Base-by-base conservation (phyloP, 2,329 filamentous ascomycete species). In the Rachicladosporium sp. region DNA sequence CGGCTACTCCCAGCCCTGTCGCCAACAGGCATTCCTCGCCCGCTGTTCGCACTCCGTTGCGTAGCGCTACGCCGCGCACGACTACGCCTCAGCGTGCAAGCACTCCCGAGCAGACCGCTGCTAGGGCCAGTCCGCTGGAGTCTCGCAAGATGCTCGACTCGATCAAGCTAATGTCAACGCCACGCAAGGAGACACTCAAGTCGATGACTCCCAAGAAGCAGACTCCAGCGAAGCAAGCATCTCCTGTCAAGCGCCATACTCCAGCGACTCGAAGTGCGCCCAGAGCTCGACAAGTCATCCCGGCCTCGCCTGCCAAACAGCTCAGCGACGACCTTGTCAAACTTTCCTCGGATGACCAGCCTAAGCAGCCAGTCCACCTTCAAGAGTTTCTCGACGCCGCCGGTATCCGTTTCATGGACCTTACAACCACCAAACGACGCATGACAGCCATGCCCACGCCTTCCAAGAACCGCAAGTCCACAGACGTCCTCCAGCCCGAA, bases 321-420 rank as follows among this genome's bases (percentile, higher is more conserved):
- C 45, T 57, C 9, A 49, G 46, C 23, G 50, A 56, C 31, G 55
- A 58, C 23, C 30, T 57, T 6, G 42, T 47, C 12, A 39, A 42
- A 7, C 33, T 52, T 6, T 35, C 45, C 11, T 38, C 35, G 19
- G 39, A 39, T 29, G 49, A 35, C 6, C 33, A 47, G 15, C 39
- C 47, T 10, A 43, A 45, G 29, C 49, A 59, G 36, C 57, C 60
- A 15, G 51, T 60, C 1, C 82, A 88, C 34, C 69, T 98, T 3
- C 86, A 94, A 50, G 83, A 94, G 38, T 98, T 98, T 62, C 66
- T 98, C 33, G 85, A 93, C 46, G 79, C 94, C 77, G 95, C 89
- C 2, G 93, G 85, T 43, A 94, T 98, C 53, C 84, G 88, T 39
- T 98, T 98, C 64, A 95, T 98, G 83, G 91, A 98, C 57, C 70